These are phyloP conservation scores for Limnomonas spitsbergensis DNA, from an alignment of 139 green algal genomes.

Conservation along the genomic window DNA sequence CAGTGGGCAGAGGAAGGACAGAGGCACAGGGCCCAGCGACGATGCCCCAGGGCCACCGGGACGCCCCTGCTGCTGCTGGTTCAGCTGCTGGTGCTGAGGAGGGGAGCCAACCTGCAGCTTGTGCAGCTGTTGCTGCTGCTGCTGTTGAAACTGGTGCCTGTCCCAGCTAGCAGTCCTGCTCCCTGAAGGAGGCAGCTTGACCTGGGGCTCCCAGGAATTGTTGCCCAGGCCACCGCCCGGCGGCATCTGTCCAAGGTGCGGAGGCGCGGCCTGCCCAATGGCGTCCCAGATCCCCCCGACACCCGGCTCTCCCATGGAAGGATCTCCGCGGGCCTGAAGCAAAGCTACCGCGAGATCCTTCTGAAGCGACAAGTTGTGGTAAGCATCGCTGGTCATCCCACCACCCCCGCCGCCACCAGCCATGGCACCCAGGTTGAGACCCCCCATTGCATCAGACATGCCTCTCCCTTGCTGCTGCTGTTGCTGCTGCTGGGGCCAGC, in stretches of 20 bases:
- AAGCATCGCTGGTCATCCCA: not conserved
- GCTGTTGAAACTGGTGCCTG: not conserved
- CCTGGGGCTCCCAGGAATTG: not conserved
- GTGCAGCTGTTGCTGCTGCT: conserved; percentile 5
- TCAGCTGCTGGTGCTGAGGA: not conserved
- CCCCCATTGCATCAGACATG: not conserved
- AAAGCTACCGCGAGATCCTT: not conserved
- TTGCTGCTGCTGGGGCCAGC: not conserved
- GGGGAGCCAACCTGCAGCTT: not conserved
- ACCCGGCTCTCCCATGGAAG: no score
- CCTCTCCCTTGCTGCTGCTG: not conserved
- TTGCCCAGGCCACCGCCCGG: no score
- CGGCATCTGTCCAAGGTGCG: no score
- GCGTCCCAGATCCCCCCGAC: no score
- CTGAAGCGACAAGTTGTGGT: not conserved
- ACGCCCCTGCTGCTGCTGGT: not conserved
- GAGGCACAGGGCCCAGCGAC: no score
- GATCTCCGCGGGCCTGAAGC: not conserved
- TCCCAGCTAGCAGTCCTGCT: no score
- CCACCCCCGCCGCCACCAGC: no score
- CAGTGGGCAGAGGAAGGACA: not conserved
- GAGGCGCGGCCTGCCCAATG: no score
- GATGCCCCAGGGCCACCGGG: no score
- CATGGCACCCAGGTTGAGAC: not conserved
- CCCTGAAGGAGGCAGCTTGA: no score